phyloP scores from a whole-genome alignment of 768 basidiomycete genomes.

The Lactifluus subvellereus region DNA sequence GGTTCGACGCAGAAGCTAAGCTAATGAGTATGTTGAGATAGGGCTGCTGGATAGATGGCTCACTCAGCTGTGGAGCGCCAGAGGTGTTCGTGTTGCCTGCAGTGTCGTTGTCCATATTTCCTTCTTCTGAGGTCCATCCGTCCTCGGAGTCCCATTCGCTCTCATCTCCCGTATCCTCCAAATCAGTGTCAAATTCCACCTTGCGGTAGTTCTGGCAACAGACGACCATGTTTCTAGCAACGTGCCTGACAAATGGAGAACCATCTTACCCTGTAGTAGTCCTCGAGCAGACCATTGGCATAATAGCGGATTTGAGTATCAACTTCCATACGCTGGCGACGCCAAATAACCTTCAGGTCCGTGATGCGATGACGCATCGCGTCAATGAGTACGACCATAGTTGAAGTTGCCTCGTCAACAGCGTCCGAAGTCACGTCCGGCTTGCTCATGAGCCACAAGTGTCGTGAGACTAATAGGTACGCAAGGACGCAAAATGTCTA shows the following conservation, averaged over 20 bases:
- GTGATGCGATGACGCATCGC: slow-evolving; percentile 2
- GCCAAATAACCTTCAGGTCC: slow-evolving; percentile 17
- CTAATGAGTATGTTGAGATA: not conserved
- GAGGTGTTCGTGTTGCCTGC: not conserved
- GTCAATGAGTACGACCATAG: not conserved
- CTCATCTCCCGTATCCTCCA: not conserved
- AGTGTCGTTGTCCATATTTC: not conserved
- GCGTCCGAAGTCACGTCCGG: not conserved
- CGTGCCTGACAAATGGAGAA: not conserved
- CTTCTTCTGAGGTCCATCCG: slow-evolving; percentile 17
- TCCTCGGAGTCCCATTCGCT: slow-evolving; percentile 19
- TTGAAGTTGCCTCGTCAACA: slow-evolving; percentile 1
- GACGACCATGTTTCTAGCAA: not conserved
- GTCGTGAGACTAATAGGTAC: slow-evolving; percentile 8
- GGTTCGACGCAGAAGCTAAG: not conserved
- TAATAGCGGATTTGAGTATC: slow-evolving; percentile 17
- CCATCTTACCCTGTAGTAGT: slow-evolving; percentile 14
- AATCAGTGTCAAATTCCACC: slow-evolving; percentile 13
- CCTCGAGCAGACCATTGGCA: slow-evolving; percentile 18
- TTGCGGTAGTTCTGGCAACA: slow-evolving; percentile 11
- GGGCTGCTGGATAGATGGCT: not conserved
- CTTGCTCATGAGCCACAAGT: slow-evolving; percentile 13
- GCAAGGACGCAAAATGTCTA: slow-evolving; percentile 9
- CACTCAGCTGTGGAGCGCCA: not conserved
- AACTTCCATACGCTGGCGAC: slow-evolving; percentile 18